Conservation (phyloP, 805 yeast species). For the Teunomyces aglyptinius region DNA sequence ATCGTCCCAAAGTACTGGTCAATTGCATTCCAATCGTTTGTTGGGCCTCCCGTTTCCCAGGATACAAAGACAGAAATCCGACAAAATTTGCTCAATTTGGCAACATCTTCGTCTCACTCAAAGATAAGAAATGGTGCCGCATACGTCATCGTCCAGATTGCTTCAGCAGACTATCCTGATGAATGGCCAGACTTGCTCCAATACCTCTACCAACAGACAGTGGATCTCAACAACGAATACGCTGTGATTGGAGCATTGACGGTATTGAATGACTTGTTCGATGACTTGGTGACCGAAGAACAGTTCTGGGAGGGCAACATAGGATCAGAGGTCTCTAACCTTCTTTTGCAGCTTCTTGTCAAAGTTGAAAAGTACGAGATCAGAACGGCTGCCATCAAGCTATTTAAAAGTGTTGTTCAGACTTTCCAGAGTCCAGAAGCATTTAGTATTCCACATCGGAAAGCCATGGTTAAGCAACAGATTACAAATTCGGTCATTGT, state of each 20-base stretch:
- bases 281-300: constrained; percentile 81
- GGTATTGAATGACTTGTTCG: constrained; percentile 73
- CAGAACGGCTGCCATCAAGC: constrained; percentile 46
- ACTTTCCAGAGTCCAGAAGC: constrained; percentile 55
- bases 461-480: constrained; percentile 27
- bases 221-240: constrained; percentile 24
- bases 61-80: constrained; percentile 54
- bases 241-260: constrained; percentile 53
- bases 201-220: constrained; percentile 44
- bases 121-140: constrained; percentile 68
- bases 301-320: constrained; percentile 79
- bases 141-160: constrained; percentile 77
- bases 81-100: constrained; percentile 46
- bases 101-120: constrained; percentile 43
- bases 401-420: constrained; percentile 52
- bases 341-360: constrained; percentile 44
- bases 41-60: constrained; percentile 61
- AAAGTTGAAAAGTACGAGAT: constrained; percentile 32
- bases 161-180: constrained; percentile 90
- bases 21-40: constrained; percentile 72
- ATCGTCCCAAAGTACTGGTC: constrained; percentile 78
- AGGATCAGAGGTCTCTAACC: constrained; percentile 53
- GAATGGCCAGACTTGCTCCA: constrained; percentile 82
- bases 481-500: constrained; percentile 16
- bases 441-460: constrained; percentile 35